Percentiles rank a stretch among this genome's conserved stretches.
Conservation (phyloP, 257 asterid species). For the Solanum etuberosum region DNA sequence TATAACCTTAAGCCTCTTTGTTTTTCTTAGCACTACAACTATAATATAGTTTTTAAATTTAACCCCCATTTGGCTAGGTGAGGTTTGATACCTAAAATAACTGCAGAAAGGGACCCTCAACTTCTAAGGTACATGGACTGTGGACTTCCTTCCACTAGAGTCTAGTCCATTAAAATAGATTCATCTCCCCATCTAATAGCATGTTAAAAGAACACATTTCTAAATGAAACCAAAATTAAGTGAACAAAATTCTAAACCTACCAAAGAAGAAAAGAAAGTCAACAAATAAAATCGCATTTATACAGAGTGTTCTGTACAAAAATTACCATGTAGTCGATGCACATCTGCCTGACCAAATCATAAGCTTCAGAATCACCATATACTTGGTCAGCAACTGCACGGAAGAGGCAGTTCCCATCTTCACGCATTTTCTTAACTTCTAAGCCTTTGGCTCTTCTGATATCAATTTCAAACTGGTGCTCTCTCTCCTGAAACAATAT, state of each 20-base stretch:
- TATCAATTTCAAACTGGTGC: constrained; percentile 75
- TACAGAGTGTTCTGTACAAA: background rate
- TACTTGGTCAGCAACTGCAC: constrained; percentile 99
- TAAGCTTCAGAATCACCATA: constrained; percentile 90
- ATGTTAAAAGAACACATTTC: background rate
- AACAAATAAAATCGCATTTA: background rate
- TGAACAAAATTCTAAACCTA: background rate
- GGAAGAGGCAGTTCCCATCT: constrained; percentile 98
- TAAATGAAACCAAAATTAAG: background rate
- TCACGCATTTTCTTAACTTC: constrained; percentile 93
- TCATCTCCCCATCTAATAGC: background rate
- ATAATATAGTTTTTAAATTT: background rate
- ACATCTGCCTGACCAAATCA: constrained; percentile 97
- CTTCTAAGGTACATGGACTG: background rate
- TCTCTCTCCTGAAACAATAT: constrained; percentile 72
- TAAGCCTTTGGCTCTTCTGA: constrained; percentile 80
- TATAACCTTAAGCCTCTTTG: background rate
- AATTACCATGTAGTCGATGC: constrained; percentile 95
- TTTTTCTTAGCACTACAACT: background rate
- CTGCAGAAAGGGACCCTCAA: background rate
- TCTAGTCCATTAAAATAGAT: background rate
- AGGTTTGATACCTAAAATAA: background rate
- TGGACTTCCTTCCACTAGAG: background rate
- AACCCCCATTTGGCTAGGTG: background rate
- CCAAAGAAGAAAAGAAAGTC: background rate